phyloP scores from a whole-genome alignment of 768 basidiomycete genomes.

The Tricholoma hemisulphureum region DNA sequence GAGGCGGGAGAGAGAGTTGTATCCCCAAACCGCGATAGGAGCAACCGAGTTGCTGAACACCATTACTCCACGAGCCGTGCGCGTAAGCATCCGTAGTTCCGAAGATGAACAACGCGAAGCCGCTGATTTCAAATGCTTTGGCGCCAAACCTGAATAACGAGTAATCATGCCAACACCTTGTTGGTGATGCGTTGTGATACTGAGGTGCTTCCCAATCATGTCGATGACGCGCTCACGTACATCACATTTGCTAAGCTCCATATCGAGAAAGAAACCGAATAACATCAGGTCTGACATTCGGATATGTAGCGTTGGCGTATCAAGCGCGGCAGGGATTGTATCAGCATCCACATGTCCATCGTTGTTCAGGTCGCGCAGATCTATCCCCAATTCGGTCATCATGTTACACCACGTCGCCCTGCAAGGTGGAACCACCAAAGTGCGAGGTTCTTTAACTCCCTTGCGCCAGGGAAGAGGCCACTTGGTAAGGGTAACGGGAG shows the following conservation, averaged over 20 bases:
- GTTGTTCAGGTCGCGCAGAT: background rate
- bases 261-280: slow-evolving; percentile 8
- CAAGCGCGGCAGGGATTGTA: slow-evolving; percentile 5
- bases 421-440: background rate
- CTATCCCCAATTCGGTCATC: slow-evolving; percentile 9
- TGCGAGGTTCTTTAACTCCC: background rate
- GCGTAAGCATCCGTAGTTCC: slow-evolving; percentile 1
- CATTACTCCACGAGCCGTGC: background rate
- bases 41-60: background rate
- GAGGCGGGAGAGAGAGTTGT: slow-evolving; percentile 1
- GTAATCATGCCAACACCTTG: slow-evolving; percentile 10
- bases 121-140: background rate
- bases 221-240: background rate
- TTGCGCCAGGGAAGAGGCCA: too few species aligned
- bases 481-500: too few species aligned
- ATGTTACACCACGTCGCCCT: slow-evolving; percentile 13
- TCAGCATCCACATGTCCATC: slow-evolving; percentile 6
- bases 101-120: background rate
- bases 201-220: slow-evolving; percentile 5
- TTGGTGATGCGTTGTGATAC: slow-evolving; percentile 9
- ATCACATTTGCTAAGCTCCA: slow-evolving; percentile 2
- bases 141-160: slow-evolving; percentile 5
- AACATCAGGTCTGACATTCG: slow-evolving; percentile 6
- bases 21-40: background rate
- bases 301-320: slow-evolving; percentile 5